Evolutionary conservation across 164 flowering plant species (phyloP), one percentile per base, ranked within the genome.

Genomic region (Saururus chinensis): DNA sequence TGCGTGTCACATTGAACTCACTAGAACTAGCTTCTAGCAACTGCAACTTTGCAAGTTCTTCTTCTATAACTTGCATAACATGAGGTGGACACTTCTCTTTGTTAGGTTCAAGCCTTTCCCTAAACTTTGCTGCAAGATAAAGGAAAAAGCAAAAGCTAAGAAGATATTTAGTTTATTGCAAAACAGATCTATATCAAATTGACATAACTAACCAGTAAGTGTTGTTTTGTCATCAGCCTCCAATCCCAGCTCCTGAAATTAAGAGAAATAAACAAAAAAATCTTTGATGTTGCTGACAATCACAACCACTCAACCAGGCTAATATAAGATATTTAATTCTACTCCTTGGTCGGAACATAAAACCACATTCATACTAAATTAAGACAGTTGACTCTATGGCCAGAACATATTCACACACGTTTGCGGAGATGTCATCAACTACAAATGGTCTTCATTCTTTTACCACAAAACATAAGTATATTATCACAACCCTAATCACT

Each of bases 181-280:
- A 3, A 45, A 45, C 49, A 45, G 17, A 13, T 30, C 49, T 45
- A 17, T 0, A 45, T 45, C 17, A 45, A 45, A 24, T 0, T 12
- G 60, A 16, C 45, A 35, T 35, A 7, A 35, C 96, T 74, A 67
- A 95, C 99, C 88, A 67, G 97, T 83, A 65, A 95, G 93, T 30
- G 99, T 92, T 67, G 97, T 88, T 79, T 91, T 95, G 77, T 95
- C 97, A 83, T 95, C 99, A 40, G 99, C 75, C 74, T 95, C 99
- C 76, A 95, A 68, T 40, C 99, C 99, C 40, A 95, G 79, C 75
- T 95, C 99, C 99, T 93, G 85, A 45, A 63, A 78, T 19, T 37
- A 71, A 64, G 66, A 55, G 40, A 79, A 60, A 60, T 48, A 30
- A 53, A 67, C 65, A 54, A 72, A 56, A 45, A 45, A 12, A 45